Base-by-base conservation (phyloP, 176 grass and related monocot species). In the Otatea glauca region DNA sequence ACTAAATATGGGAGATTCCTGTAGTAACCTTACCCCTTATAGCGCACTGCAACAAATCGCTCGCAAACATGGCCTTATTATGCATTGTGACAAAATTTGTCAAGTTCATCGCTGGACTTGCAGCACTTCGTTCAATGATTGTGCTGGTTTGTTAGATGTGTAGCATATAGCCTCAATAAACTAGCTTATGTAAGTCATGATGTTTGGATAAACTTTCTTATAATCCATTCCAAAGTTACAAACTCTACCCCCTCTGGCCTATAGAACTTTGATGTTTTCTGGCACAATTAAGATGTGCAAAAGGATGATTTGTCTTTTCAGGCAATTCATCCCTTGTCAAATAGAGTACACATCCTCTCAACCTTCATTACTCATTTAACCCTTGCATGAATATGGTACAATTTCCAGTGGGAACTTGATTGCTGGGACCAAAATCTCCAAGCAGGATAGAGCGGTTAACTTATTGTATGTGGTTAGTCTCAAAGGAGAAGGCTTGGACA, bases 401-500 rank as follows among this genome's bases (percentile, higher is more conserved):
- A 17, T 66, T 10, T 65, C 12, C 37, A 55, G 18, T 86, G 43
- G 3, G 6, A 77, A 70, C 53, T 77, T 83, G 65, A 35, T 77
- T 72, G 27, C 25, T 4, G 11, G 7, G 18, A 55, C 29, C 24
- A 45, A 45, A 65, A 51, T 23, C 68, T 60, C 4, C 5, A 9
- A 4, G 47, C 21, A 47, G 24, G 50, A 39, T 53, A 51, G 20
- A 47, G 43, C 72, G 47, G 65, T 37, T 41, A 61, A 15, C 58
- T 56, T 84, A 51, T 4, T 49, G 5, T 35, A 59, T 68, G 16
- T 60, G 25, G 27, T 75, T 81, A 54, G 42, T 76, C 10, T 44
- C 73, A 43, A 60, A 85, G 37, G 14, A 66, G 13, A 76, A 81
- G 16, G 45, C 67, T 64, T 64, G 20, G 18, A 35, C 11, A 79